Conservation (phyloP, 495 filamentous ascomycete species). For the Lophiotrema nucula region DNA sequence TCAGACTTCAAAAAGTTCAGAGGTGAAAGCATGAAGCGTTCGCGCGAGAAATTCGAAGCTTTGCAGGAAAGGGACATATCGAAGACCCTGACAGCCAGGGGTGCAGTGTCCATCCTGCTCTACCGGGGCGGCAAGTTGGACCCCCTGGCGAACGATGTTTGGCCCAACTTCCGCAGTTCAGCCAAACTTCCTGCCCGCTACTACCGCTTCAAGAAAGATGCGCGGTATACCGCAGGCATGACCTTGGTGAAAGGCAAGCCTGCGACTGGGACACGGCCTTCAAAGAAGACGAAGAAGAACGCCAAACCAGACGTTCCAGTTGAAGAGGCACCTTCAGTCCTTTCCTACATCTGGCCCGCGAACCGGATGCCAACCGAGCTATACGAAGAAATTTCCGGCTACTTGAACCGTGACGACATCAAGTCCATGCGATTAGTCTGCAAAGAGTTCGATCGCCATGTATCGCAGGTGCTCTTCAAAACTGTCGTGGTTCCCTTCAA, state of each 20-base stretch:
- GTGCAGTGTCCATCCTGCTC: slow-evolving; percentile 18
- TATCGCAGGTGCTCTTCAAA: slow-evolving; percentile 48
- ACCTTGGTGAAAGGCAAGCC: neutral
- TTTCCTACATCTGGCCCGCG: slow-evolving; percentile 12
- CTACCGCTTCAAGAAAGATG: slow-evolving; percentile 1
- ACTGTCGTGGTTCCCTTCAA: slow-evolving; percentile 56
- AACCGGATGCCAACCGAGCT: slow-evolving; percentile 52
- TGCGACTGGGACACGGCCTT: neutral
- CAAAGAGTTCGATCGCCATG: slow-evolving; percentile 51
- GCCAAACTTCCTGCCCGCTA: slow-evolving; percentile 22
- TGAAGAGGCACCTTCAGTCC: neutral
- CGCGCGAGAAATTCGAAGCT: slow-evolving; percentile 15
- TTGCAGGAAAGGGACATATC: neutral
- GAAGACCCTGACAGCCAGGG: slow-evolving; percentile 4
- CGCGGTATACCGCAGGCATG: neutral
- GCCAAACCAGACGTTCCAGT: neutral
- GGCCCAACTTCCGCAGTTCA: slow-evolving; percentile 25
- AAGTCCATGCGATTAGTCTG: slow-evolving; percentile 54
- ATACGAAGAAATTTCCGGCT: slow-evolving; percentile 46
- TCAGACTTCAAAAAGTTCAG: neutral
- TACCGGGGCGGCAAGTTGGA: slow-evolving; percentile 13
- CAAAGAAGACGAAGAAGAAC: neutral
- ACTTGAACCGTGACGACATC: slow-evolving; percentile 50
- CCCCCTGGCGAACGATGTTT: slow-evolving; percentile 28
- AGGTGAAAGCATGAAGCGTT: slow-evolving; percentile 4